Conservation (phyloP, 345 rosid genomes). For the Trapa bicornis region DNA sequence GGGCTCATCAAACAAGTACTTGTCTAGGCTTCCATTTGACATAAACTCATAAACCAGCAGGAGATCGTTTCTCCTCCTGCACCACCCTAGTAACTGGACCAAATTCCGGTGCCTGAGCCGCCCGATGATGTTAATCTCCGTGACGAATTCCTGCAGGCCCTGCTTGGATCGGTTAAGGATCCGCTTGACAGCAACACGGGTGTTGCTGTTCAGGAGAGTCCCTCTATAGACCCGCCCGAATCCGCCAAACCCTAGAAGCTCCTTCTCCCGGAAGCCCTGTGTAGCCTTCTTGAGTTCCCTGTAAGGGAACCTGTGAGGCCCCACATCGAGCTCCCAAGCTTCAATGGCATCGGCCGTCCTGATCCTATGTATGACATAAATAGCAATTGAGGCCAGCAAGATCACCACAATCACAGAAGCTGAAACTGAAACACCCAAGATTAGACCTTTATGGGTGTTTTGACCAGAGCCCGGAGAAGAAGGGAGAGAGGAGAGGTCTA, state of each 20-base stretch:
- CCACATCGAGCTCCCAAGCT: constrained; percentile 68
- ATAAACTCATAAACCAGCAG: constrained; percentile 75
- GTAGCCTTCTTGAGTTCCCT: constrained; percentile 72
- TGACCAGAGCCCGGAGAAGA: constrained; percentile 29
- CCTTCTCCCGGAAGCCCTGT: constrained; percentile 57
- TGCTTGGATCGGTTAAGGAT: constrained; percentile 71
- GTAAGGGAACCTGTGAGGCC: constrained; percentile 78
- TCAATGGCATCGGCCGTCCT: constrained; percentile 49
- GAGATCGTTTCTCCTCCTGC: constrained; percentile 46
- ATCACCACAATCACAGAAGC: constrained; percentile 15
- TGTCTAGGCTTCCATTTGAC: constrained; percentile 90
- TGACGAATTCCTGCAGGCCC: constrained; percentile 59
- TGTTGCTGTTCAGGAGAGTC: constrained; percentile 33
- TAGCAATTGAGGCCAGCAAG: constrained; percentile 16
- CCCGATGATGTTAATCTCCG: constrained; percentile 82
- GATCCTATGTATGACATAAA: constrained; percentile 30
- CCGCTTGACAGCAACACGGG: constrained; percentile 64
- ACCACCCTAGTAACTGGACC: constrained; percentile 80
- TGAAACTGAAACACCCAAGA: constrained; percentile 30
- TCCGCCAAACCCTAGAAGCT: constrained; percentile 77
- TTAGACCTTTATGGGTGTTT: constrained; percentile 17
- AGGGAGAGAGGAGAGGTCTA: constrained; percentile 53
- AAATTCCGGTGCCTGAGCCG: constrained; percentile 81
- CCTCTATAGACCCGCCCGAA: constrained; percentile 85
- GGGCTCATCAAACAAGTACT: constrained; percentile 57